Percentiles rank a stretch among this genome's conserved stretches.
Conservation (phyloP, 1,284 basidiomycete species). For the Sporisorium iseilematis-ciliati region DNA sequence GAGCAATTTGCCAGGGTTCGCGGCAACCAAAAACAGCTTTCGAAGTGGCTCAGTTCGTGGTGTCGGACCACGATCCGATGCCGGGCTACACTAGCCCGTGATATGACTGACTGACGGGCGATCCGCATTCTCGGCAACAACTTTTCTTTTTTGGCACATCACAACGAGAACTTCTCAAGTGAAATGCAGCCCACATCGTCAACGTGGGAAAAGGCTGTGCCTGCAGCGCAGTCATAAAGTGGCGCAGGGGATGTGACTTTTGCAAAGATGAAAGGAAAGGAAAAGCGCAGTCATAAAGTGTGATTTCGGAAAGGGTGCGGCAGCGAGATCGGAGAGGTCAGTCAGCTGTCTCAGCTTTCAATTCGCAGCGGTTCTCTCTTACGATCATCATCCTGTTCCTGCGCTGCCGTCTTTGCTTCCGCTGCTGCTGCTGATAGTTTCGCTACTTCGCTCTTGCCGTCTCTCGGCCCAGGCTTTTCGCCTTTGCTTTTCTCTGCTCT, state of each 20-base stretch:
- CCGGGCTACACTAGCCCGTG: background rate
- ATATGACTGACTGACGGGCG: background rate
- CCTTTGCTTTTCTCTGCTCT: background rate
- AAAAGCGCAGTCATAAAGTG: background rate
- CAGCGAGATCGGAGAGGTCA: slow-evolving; percentile 1
- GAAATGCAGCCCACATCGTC: background rate
- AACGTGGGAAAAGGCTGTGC: slow-evolving; percentile 2
- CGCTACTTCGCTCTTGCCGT: slow-evolving; percentile 6
- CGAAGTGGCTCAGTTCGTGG: background rate
- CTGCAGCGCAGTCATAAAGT: background rate
- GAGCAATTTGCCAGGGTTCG: background rate
- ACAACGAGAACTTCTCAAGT: background rate
- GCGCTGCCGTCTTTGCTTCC: slow-evolving; percentile 2
- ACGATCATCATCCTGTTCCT: background rate
- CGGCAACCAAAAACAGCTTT: background rate
- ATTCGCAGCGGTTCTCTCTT: too few relatives aligned
- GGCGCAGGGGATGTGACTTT: background rate
- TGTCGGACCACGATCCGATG: slow-evolving; percentile 7
- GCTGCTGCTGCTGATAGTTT: slow-evolving; percentile 2
- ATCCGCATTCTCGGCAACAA: slow-evolving; percentile 8
- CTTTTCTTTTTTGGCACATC: slow-evolving; percentile 2
- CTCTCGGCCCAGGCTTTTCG: slow-evolving; percentile 2
- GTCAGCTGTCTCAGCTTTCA: background rate
- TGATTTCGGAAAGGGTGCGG: background rate
- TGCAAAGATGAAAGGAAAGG: background rate